Conservation (phyloP, 2,329 filamentous ascomycete species). For the Tolypocladium tundrense region DNA sequence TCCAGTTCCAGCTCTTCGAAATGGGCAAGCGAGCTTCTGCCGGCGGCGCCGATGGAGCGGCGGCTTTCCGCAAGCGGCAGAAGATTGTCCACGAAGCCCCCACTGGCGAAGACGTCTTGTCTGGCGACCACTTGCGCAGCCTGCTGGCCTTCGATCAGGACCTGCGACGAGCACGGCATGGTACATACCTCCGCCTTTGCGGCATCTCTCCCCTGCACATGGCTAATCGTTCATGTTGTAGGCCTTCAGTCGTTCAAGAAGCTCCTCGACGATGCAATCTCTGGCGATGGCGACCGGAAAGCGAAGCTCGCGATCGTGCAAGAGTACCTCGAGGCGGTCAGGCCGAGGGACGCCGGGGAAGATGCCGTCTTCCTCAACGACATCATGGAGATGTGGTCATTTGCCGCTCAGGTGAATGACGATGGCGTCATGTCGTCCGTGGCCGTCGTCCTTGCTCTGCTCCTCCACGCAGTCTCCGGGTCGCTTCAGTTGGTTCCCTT, state of each 20-base stretch:
- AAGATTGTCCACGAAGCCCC: conserved; percentile 47
- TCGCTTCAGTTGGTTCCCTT: conserved; percentile 65
- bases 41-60: conserved; percentile 27
- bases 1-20: background rate
- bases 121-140: conserved; percentile 55
- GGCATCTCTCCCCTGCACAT: background rate
- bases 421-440: conserved; percentile 74
- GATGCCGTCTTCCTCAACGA: conserved; percentile 60
- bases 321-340: conserved; percentile 54
- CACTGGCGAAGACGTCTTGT: conserved; percentile 50
- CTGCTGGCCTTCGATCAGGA: conserved; percentile 65
- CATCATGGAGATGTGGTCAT: conserved; percentile 80
- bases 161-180: conserved; percentile 55
- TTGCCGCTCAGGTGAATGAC: conserved; percentile 68
- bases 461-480: conserved; percentile 68
- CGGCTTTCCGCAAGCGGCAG: conserved; percentile 39
- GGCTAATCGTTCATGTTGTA: conserved; percentile 14
- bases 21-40: conserved; percentile 37
- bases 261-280: conserved; percentile 57
- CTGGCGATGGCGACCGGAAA: conserved; percentile 30
- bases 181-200: conserved; percentile 21
- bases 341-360: conserved; percentile 32
- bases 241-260: conserved; percentile 60
- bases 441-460: conserved; percentile 68
- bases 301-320: conserved; percentile 48